A percentile compares a stretch with the other conserved stretches of the same genome.
Conservation (phyloP, 768 basidiomycete species). For the Boletellus emodensis region DNA sequence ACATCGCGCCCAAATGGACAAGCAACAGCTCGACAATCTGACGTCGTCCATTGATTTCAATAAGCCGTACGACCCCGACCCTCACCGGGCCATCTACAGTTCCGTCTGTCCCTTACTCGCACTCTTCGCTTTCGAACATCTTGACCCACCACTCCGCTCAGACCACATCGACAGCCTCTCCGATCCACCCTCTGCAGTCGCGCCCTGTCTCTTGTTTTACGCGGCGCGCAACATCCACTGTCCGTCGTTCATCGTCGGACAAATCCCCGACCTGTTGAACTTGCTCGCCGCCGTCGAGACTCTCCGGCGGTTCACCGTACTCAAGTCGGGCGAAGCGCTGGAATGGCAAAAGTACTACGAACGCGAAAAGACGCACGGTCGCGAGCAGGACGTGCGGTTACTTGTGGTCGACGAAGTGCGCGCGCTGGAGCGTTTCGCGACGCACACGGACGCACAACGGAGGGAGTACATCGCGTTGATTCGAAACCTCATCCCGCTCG, state of each 20-base stretch:
- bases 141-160: slow-evolving; percentile 4
- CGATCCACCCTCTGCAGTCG: not conserved
- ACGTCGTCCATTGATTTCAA: slow-evolving; percentile 16
- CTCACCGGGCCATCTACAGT: slow-evolving; percentile 18
- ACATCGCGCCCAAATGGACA: not conserved
- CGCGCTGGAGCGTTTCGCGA: slow-evolving; percentile 8
- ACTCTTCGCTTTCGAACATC: not conserved
- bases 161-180: slow-evolving; percentile 6
- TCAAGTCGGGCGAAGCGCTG: slow-evolving; percentile 19
- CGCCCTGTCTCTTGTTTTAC: slow-evolving; percentile 24
- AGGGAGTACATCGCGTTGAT: slow-evolving; percentile 24
- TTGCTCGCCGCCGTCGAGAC: slow-evolving; percentile 21
- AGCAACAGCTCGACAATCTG: slow-evolving; percentile 4
- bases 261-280: slow-evolving; percentile 29
- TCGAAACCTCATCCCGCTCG: slow-evolving; percentile 18
- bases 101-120: not conserved
- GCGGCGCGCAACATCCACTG: slow-evolving; percentile 27
- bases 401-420: slow-evolving; percentile 18
- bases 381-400: slow-evolving; percentile 10
- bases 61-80: slow-evolving; percentile 5
- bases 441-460: slow-evolving; percentile 13
- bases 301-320: slow-evolving; percentile 15
- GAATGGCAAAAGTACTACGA: slow-evolving; percentile 26
- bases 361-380: slow-evolving; percentile 1
- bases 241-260: slow-evolving; percentile 28